A percentile compares a stretch with the other conserved stretches of the same genome.
Evolutionary conservation across 306 rosid species (phyloP).

Genomic region (Aeschynomene evenia): DNA sequence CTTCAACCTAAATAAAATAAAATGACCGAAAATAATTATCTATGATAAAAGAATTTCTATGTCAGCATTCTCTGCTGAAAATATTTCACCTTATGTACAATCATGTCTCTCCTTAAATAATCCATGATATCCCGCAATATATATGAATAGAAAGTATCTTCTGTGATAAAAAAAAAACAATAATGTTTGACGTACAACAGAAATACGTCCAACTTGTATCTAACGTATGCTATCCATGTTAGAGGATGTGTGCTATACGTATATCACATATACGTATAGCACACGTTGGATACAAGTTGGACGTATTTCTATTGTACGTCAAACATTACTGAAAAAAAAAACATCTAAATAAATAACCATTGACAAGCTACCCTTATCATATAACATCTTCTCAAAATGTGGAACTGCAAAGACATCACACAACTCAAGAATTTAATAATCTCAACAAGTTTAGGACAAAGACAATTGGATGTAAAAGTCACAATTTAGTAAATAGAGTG

Average conservation of each 20-base stretch:
- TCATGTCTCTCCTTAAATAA: slow-evolving; percentile 89
- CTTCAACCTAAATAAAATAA: slow-evolving; percentile 74
- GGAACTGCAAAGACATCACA: slow-evolving; percentile 75
- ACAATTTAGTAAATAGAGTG: slow-evolving; percentile 4
- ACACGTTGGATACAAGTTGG: no score
- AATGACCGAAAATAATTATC: no score
- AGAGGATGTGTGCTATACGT: no score
- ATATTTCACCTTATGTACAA: slow-evolving; percentile 88
- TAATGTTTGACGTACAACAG: no score
- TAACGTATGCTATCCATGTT: no score
- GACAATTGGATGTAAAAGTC: slow-evolving; percentile 13
- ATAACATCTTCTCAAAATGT: slow-evolving; percentile 98
- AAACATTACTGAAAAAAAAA: no score
- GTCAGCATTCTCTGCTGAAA: slow-evolving; percentile 99
- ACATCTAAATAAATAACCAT: slow-evolving; percentile 79
- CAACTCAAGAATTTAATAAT: slow-evolving; percentile 29
- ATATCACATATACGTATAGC: no score
- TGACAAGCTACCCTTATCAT: slow-evolving; percentile 91
- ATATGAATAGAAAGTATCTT: slow-evolving; percentile 66
- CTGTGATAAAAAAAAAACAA: no score
- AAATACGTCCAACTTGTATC: no score
- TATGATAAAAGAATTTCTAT: slow-evolving; percentile 29
- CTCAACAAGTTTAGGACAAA: slow-evolving; percentile 24
- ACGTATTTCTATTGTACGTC: no score
- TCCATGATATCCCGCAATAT: slow-evolving; percentile 80